These are phyloP conservation scores for Dendrobium huoshanense DNA, from an alignment of 106 monocot genomes.

Conservation along the genomic window DNA sequence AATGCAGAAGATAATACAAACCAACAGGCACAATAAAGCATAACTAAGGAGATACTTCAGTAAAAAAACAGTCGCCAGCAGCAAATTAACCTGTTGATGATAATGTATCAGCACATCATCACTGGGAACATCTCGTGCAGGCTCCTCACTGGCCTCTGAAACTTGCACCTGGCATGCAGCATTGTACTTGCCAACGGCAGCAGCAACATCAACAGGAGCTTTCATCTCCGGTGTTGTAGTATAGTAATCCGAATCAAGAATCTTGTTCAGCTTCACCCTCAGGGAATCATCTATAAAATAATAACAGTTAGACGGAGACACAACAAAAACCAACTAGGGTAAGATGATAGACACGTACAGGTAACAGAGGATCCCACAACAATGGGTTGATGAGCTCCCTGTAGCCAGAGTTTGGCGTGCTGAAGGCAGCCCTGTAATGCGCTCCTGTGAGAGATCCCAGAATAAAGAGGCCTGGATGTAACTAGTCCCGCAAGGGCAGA, in stretches of 20 bases:
- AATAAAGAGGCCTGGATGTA: constrained; percentile 44
- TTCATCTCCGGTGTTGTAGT: constrained; percentile 75
- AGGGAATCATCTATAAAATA: constrained; percentile 50
- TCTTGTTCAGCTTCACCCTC: constrained; percentile 80
- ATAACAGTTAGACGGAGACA: not conserved
- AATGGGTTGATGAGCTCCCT: constrained; percentile 44
- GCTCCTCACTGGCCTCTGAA: not conserved
- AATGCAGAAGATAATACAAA: not conserved
- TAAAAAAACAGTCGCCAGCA: not conserved
- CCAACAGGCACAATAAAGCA: not conserved
- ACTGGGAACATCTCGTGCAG: not conserved
- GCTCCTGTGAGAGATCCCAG: constrained; percentile 53
- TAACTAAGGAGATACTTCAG: not conserved
- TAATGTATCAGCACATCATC: not conserved
- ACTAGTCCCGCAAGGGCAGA: constrained; percentile 43
- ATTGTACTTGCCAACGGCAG: constrained; percentile 58
- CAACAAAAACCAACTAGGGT: not conserved
- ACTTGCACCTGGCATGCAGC: constrained; percentile 8
- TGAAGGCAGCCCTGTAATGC: constrained; percentile 53
- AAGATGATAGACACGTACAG: constrained; percentile 30
- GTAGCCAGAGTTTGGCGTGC: constrained; percentile 67
- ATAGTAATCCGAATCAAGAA: constrained; percentile 67
- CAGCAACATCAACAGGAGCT: constrained; percentile 69
- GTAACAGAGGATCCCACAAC: constrained; percentile 35
- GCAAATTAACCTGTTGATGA: not conserved